Evolutionary conservation across 2,329 filamentous ascomycete genomes (phyloP).

Genomic region (Aspergillus eucalypticola): DNA sequence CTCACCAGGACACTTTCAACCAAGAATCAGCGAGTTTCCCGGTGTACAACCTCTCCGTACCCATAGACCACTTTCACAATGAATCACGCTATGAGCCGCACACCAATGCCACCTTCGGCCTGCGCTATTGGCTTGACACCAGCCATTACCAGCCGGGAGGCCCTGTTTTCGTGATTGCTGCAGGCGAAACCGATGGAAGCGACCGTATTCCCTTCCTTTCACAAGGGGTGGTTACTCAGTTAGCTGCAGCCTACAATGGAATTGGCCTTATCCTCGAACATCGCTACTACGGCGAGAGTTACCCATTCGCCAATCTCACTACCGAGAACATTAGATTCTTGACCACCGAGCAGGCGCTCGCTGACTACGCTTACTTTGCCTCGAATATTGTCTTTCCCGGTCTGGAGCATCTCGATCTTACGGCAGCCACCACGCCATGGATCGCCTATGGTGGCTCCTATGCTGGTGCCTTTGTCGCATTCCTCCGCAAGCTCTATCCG

Average conservation of each 20-base stretch:
- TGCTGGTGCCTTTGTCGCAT: constrained; percentile 75
- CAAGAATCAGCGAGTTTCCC: constrained; percentile 19
- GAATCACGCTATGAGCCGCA: constrained; percentile 77
- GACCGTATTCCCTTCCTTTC: constrained; percentile 65
- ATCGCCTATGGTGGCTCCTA: constrained; percentile 84
- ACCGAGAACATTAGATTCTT: constrained; percentile 76
- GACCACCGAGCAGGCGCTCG: constrained; percentile 78
- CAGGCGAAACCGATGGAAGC: constrained; percentile 60
- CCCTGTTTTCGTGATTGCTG: constrained; percentile 74
- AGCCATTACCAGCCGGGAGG: constrained; percentile 74
- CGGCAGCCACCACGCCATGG: constrained; percentile 65
- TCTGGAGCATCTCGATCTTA: constrained; percentile 67
- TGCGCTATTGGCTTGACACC: constrained; percentile 83
- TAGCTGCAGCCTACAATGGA: constrained; percentile 70
- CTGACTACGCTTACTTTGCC: constrained; percentile 80
- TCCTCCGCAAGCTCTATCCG: constrained; percentile 74
- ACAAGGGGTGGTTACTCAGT: constrained; percentile 72
- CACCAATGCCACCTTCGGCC: constrained; percentile 63
- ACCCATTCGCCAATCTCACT: constrained; percentile 66
- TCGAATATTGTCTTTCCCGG: constrained; percentile 70
- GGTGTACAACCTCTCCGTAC: constrained; percentile 55
- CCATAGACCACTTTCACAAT: constrained; percentile 82
- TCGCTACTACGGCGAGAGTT: constrained; percentile 79
- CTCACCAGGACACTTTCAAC: background rate
- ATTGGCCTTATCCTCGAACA: constrained; percentile 82